Percentiles rank a stretch among this genome's conserved stretches.
Conservation (phyloP, 164 flowering plant genomes). For the Hamamelis virginiana region DNA sequence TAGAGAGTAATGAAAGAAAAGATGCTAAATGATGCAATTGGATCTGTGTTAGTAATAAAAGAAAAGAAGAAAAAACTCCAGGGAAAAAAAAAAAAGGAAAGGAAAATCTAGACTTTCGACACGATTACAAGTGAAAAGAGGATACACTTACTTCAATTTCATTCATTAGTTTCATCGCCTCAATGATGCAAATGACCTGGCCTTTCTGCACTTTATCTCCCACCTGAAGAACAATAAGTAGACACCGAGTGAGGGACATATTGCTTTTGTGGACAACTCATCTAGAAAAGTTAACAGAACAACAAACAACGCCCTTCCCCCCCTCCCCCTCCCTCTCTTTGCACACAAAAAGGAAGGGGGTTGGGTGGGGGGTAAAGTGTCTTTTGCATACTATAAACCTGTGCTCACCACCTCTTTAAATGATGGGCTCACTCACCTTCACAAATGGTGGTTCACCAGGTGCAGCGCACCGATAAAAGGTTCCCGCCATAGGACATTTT, state of each 20-base stretch:
- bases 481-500: conserved; percentile 83
- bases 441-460: conserved; percentile 83
- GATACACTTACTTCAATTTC: conserved; percentile 61
- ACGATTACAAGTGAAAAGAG: neutral
- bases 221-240: conserved; percentile 35
- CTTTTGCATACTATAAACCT: no score
- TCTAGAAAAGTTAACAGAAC: no score
- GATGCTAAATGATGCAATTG: no score
- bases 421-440: conserved; percentile 39
- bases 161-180: conserved; percentile 87
- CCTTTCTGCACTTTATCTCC: conserved; percentile 84
- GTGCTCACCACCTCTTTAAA: neutral
- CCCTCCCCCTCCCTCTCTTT: no score
- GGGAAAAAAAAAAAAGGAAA: neutral
- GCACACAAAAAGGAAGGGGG: no score
- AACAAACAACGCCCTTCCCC: no score
- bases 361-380: no score
- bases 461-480: conserved; percentile 59
- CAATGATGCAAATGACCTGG: conserved; percentile 71
- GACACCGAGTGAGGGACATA: neutral
- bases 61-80: neutral
- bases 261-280: neutral
- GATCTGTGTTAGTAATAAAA: no score
- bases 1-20: no score
- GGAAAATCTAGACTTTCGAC: neutral